These are phyloP conservation scores for Lolium rigidum DNA, from an alignment of 176 grass and related monocot species.

Conservation along the genomic window DNA sequence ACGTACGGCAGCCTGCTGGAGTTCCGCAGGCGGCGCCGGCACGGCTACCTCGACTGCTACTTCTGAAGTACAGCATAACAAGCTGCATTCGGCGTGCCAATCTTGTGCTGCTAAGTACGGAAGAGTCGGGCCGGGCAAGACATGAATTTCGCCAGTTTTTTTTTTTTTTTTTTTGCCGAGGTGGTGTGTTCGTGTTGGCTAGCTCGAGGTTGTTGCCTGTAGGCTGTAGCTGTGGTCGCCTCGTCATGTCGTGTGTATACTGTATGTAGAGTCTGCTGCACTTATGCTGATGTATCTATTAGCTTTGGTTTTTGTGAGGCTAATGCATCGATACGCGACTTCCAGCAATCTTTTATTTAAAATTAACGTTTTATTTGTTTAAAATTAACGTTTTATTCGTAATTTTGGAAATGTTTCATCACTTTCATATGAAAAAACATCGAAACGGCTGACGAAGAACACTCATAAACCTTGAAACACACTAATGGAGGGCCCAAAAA, in stretches of 20 bases:
- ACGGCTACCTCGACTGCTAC: slow-evolving; percentile 49
- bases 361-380: too few species aligned
- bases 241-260: neutral
- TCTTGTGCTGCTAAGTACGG: neutral
- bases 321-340: too few species aligned
- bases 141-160: neutral
- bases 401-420: too few species aligned
- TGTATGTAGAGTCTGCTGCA: too few species aligned
- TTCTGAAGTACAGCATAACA: neutral
- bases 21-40: slow-evolving; percentile 55
- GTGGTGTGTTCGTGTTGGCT: neutral
- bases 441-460: too few species aligned
- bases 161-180: neutral
- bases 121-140: neutral
- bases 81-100: neutral
- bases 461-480: too few species aligned
- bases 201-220: neutral
- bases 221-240: neutral
- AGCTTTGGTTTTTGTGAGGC: too few species aligned
- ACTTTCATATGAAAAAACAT: too few species aligned
- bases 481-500: too few species aligned
- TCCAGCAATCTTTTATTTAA: too few species aligned
- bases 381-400: too few species aligned
- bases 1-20: slow-evolving; percentile 83
- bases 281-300: too few species aligned